A percentile compares a stretch with the other conserved stretches of the same genome.
These are phyloP conservation scores for Cystofilobasidium macerans DNA, from an alignment of 768 basidiomycete genomes.

Conservation along the genomic window DNA sequence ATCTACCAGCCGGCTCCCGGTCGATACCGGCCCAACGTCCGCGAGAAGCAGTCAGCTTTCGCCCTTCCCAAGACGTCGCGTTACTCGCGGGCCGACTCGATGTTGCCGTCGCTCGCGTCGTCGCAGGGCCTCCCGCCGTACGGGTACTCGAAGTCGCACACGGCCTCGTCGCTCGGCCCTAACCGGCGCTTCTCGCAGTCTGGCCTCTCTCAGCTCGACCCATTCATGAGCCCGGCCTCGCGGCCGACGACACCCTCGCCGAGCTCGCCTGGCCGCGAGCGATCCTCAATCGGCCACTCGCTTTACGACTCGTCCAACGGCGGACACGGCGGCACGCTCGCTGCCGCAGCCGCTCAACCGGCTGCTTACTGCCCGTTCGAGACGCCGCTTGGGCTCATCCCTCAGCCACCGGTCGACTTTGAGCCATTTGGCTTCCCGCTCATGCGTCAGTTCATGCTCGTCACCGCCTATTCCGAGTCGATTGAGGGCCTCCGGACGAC, in stretches of 20 bases:
- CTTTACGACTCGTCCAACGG: constrained; percentile 28
- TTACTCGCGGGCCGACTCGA: constrained; percentile 59
- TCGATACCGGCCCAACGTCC: constrained; percentile 77
- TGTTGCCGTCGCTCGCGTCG: constrained; percentile 39
- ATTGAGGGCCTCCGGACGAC: constrained; percentile 93
- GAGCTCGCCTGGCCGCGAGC: constrained; percentile 41
- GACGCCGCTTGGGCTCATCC: constrained; percentile 61
- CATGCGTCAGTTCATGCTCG: constrained; percentile 84
- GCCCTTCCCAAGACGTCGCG: constrained; percentile 44
- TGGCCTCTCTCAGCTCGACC: constrained; percentile 58
- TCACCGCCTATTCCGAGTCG: constrained; percentile 96
- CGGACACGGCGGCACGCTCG: constrained; percentile 20
- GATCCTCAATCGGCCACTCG: constrained; percentile 37
- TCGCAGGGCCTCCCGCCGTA: constrained; percentile 31
- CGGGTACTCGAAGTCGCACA: constrained; percentile 30
- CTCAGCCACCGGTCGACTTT: constrained; percentile 82
- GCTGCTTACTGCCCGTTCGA: constrained; percentile 41
- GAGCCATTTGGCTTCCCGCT: constrained; percentile 95
- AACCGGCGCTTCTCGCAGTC: constrained; percentile 51
- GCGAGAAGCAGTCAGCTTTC: constrained; percentile 44
- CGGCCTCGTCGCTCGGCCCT: constrained; percentile 43
- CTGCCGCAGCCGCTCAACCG: constrained; percentile 44
- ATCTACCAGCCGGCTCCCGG: constrained; percentile 90
- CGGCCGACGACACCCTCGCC: constrained; percentile 62
- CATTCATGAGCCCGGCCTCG: constrained; percentile 59